Evolutionary conservation across 177 flowering plant species (phyloP).

Genomic region (Vitis hybrid): DNA sequence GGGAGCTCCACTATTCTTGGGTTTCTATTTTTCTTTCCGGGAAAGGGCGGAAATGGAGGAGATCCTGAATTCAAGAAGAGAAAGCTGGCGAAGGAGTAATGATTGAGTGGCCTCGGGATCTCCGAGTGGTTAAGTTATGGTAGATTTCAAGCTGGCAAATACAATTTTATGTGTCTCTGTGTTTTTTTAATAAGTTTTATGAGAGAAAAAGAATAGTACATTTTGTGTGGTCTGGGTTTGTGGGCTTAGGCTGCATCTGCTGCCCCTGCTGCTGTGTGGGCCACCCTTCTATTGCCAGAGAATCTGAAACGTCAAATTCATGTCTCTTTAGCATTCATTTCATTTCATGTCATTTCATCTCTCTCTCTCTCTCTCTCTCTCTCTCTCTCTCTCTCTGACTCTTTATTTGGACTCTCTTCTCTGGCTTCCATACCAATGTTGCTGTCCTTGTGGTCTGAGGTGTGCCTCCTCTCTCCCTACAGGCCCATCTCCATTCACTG

Average conservation of each 20-base stretch:
- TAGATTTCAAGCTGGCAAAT: conserved; percentile 22
- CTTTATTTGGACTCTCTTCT: not conserved
- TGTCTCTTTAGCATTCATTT: conserved; percentile 38
- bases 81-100: not conserved
- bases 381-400: conserved; percentile 8
- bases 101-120: conserved; percentile 26
- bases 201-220: not conserved
- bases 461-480: not conserved
- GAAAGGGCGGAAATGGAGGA: not conserved
- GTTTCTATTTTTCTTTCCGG: no score
- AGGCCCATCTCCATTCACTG: not conserved
- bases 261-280: conserved; percentile 8
- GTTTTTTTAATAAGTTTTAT: not conserved
- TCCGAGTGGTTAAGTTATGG: conserved; percentile 8
- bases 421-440: not conserved
- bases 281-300: conserved; percentile 26
- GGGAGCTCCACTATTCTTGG: no score
- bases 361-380: conserved; percentile 5
- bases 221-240: conserved; percentile 2
- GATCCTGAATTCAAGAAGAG: conserved; percentile 6
- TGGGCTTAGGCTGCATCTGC: conserved; percentile 1
- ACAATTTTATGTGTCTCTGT: not conserved
- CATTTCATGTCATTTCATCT: conserved; percentile 42
- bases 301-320: conserved; percentile 64
- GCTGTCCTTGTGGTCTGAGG: not conserved